These are phyloP conservation scores for Trichosporon sp. DNA, from an alignment of 1,284 basidiomycete species.

Conservation along the genomic window DNA sequence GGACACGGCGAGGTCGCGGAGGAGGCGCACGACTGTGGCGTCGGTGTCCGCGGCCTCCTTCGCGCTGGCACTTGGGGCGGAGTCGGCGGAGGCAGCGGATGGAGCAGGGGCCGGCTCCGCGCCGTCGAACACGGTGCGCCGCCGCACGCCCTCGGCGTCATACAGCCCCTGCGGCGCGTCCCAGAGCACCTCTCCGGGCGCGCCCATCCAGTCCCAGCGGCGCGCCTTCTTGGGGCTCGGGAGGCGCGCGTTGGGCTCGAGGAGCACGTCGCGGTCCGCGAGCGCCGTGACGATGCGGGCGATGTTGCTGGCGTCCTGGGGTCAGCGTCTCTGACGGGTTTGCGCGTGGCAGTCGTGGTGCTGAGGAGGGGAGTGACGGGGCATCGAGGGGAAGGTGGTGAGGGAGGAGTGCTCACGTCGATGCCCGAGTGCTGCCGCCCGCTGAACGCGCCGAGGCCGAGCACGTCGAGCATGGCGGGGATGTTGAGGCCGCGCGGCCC, in stretches of 20 bases:
- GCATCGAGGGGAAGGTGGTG: background rate
- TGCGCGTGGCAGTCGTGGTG: too few relatives aligned
- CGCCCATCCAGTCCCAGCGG: slow-evolving; percentile 48
- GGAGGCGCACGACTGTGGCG: background rate
- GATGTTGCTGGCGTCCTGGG: slow-evolving; percentile 79
- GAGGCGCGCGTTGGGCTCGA: slow-evolving; percentile 69
- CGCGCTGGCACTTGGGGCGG: background rate
- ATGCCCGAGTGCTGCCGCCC: slow-evolving; percentile 82
- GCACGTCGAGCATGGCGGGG: slow-evolving; percentile 41
- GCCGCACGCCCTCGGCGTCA: background rate
- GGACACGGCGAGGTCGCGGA: background rate
- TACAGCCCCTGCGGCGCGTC: slow-evolving; percentile 12
- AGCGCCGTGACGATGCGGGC: slow-evolving; percentile 71
- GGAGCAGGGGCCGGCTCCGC: too few relatives aligned
- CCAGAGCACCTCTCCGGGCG: slow-evolving; percentile 44
- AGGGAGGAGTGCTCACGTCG: slow-evolving; percentile 59
- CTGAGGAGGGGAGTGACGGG: background rate
- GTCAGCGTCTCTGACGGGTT: background rate
- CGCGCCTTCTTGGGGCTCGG: slow-evolving; percentile 53
- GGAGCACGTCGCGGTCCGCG: slow-evolving; percentile 60
- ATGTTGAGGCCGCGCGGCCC: slow-evolving; percentile 39
- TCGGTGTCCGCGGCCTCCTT: background rate
- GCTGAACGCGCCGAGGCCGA: slow-evolving; percentile 57
- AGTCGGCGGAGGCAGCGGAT: background rate
- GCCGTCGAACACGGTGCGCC: background rate